phyloP scores from a whole-genome alignment of 176 grass and related monocot species.

The Secale cereale region DNA sequence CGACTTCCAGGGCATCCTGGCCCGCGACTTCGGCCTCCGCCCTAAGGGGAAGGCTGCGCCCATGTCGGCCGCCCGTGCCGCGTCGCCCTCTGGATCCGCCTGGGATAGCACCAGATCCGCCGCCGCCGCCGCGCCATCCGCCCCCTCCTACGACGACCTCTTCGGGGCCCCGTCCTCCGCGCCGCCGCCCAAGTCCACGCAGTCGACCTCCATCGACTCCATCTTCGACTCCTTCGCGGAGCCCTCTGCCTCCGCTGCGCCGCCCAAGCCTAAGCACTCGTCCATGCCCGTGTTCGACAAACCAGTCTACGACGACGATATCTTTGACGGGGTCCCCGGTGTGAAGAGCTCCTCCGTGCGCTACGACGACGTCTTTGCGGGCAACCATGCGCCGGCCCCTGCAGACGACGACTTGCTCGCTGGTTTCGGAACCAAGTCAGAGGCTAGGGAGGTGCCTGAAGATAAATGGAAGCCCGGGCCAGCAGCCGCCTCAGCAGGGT shows the following conservation, averaged over 20 bases:
- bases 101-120: slow-evolving; percentile 52
- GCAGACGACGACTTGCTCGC: slow-evolving; percentile 69
- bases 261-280: slow-evolving; percentile 37
- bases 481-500: slow-evolving; percentile 30
- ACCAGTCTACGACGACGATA: slow-evolving; percentile 60
- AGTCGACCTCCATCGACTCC: slow-evolving; percentile 36
- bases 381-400: slow-evolving; percentile 25
- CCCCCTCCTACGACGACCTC: slow-evolving; percentile 59
- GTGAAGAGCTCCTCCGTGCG: slow-evolving; percentile 40
- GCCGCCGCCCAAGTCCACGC: slow-evolving; percentile 20
- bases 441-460: slow-evolving; percentile 6
- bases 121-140: slow-evolving; percentile 19
- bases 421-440: slow-evolving; percentile 40
- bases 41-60: slow-evolving; percentile 59
- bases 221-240: slow-evolving; percentile 51
- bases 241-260: neutral
- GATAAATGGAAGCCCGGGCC: slow-evolving; percentile 39
- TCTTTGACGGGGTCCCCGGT: slow-evolving; percentile 59
- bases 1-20: slow-evolving; percentile 56
- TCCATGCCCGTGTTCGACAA: slow-evolving; percentile 50
- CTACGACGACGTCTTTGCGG: slow-evolving; percentile 62
- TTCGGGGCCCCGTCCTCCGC: slow-evolving; percentile 39
- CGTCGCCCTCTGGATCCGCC: slow-evolving; percentile 20
- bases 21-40: slow-evolving; percentile 63
- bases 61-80: slow-evolving; percentile 54